Evolutionary conservation across 73 alveolate species (phyloP), one percentile per base, ranked within the genome.

Genomic region (Tetrahymena thermophila): DNA sequence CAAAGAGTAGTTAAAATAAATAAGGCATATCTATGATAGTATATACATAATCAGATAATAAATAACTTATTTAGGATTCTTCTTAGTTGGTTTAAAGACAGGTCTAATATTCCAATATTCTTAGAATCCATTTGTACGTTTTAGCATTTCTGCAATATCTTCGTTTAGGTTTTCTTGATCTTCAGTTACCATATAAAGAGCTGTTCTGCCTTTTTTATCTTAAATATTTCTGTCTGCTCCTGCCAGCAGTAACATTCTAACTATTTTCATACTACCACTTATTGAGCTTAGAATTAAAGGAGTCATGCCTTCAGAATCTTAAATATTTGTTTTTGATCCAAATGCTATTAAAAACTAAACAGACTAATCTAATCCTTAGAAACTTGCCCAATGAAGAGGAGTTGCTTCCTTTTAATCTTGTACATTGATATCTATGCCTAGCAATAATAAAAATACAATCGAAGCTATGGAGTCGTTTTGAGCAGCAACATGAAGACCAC

Each of bases 361-460:
- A 1, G 97, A 95, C 57, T 99, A 99, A 94, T 98, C 56, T 42
- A 34, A 95, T 83, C 98, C 99, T 57, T 98, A 96, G 96, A 95
- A 98, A 93, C 99, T 96, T 35, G 99, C 99, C 99, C 99, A 99
- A 97, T 98, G 99, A 35, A 99, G 97, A 4, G 99, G 99, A 37
- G 99, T 98, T 93, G 99, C 94, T 16, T 96, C 96, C 85, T 97
- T 97, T 89, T 96, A 95, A 96, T 98, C 99, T 28, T 42, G 15
- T 25, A 93, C 34, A 94, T 98, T 96, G 35, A 98, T 96, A 56
- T 96, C 95, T 42, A 97, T 94, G 37, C 98, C 97, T 89, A 94
- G 94, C 44, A 95, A 93, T 25, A 94, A 44, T 96, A 98, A 98
- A 96, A 94, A 99, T 83, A 93, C 58, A 35, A 98, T 94, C 10